These are phyloP conservation scores for Dicorynia guianensis DNA, from an alignment of 306 rosid genomes.

Conservation along the genomic window DNA sequence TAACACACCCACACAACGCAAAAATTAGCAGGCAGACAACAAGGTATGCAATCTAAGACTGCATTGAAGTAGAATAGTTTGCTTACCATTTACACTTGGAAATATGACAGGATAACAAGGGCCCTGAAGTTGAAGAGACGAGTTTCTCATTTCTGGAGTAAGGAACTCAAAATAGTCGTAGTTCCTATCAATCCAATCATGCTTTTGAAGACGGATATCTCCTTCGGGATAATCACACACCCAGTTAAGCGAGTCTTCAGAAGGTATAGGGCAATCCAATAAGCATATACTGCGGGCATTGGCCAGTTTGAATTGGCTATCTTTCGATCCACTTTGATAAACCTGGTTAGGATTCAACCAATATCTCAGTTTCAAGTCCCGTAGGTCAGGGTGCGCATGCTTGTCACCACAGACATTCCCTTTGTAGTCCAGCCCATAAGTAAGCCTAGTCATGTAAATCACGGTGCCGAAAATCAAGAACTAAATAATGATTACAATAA, in stretches of 20 bases:
- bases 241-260: constrained; percentile 86
- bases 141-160: constrained; percentile 90
- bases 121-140: constrained; percentile 96
- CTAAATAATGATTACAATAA: constrained; percentile 21
- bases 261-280: constrained; percentile 80
- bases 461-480: constrained; percentile 34
- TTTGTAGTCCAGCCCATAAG: constrained; percentile 93
- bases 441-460: constrained; percentile 66
- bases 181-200: constrained; percentile 77
- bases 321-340: constrained; percentile 86
- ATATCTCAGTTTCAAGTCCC: constrained; percentile 76
- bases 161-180: constrained; percentile 92
- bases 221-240: constrained; percentile 98
- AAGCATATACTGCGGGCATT: constrained; percentile 90
- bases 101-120: constrained; percentile 98
- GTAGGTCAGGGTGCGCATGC: constrained; percentile 80
- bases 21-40: constrained; percentile 27
- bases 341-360: constrained; percentile 97
- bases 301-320: constrained; percentile 65
- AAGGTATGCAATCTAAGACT: constrained; percentile 1
- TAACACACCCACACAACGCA: not conserved
- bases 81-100: constrained; percentile 93
- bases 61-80: constrained; percentile 22
- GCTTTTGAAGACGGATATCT: constrained; percentile 68
- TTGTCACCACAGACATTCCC: constrained; percentile 94